A percentile compares a stretch with the other conserved stretches of the same genome.
These are phyloP conservation scores for Cryptosporidium baileyi DNA, from an alignment of 169 alveolate species.

Conservation along the genomic window DNA sequence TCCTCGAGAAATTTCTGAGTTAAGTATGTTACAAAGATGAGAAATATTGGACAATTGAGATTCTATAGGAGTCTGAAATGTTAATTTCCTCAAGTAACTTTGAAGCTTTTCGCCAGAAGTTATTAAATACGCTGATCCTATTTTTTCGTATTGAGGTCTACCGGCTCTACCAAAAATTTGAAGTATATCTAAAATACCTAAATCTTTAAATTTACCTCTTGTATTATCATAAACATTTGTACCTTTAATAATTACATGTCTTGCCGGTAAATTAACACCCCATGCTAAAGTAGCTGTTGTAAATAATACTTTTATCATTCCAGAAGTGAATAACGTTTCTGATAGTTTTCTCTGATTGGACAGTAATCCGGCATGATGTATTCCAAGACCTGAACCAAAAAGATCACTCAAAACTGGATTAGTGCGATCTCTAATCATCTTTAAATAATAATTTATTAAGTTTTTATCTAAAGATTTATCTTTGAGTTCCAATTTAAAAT, in stretches of 20 bases:
- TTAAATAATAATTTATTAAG: background rate
- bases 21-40: constrained; percentile 92
- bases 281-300: constrained; percentile 99
- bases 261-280: constrained; percentile 99
- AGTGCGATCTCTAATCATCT: constrained; percentile 5
- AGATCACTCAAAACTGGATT: constrained; percentile 90
- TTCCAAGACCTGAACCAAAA: constrained; percentile 96
- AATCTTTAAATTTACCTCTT: constrained; percentile 95
- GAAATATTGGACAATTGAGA: constrained; percentile 87
- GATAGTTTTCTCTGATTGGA: constrained; percentile 95
- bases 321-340: constrained; percentile 96
- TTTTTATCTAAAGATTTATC: background rate
- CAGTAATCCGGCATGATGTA: constrained; percentile 99
- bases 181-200: constrained; percentile 95
- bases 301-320: constrained; percentile 94
- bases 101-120: constrained; percentile 94
- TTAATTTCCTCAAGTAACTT: constrained; percentile 93
- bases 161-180: constrained; percentile 99
- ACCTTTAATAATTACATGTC: constrained; percentile 98
- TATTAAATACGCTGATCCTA: constrained; percentile 98
- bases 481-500: background rate
- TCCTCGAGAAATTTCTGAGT: constrained; percentile 95
- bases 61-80: constrained; percentile 97
- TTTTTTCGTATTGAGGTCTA: constrained; percentile 97
- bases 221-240: constrained; percentile 98